Evolutionary conservation across 805 yeast genomes (phyloP), one percentile per base, ranked within the genome.

Genomic region (Yamadazyma laniorum): DNA sequence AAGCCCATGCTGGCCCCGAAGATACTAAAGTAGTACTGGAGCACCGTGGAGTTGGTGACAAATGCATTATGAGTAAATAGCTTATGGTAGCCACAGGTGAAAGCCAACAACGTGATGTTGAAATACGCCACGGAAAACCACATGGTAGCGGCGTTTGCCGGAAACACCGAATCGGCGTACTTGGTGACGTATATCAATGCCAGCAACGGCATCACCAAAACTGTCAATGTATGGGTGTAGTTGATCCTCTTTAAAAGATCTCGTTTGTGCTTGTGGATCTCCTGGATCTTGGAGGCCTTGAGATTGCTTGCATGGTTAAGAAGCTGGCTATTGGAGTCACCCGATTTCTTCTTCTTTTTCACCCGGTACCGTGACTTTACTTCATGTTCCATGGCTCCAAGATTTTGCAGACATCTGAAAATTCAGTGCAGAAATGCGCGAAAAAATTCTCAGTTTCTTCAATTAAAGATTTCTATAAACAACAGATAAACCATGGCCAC

Each of bases 1-100:
- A 87, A 65, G 2, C 89, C 95, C 6, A 82, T 78, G 48, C 86
- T 82, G 13, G 82, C 65, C 5, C 91, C 90, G 30, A 79, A 67
- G 0, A 80, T 52, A n/a, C 80, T 75, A 41, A 82, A 73, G 19
- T 70, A 51, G 25, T 71, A 42, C 40, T 74, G 74, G 23, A 85
- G 45, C 2, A 70, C 61, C 7, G 29, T 25, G 26, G 23, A 49
- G 11, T 38, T 48, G 6, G 63, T 54, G 16, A 56, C 53, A 45
- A 68, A 67, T 9, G 70, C 53, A 32, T 59, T 63, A 40, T 68
- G 74, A 7, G 72, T 57, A 39, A 63, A 67, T 51, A 56, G 64
- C 46, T 65, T 65, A 53, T 68, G 74, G 49, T 68, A 68, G 2
- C 73, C 74, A 7, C 59, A 43, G 4, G 70, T 61, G 49, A 68